These are phyloP conservation scores for Candida pseudoviswanathii DNA, from an alignment of 1,139 yeast genomes.

Conservation along the genomic window DNA sequence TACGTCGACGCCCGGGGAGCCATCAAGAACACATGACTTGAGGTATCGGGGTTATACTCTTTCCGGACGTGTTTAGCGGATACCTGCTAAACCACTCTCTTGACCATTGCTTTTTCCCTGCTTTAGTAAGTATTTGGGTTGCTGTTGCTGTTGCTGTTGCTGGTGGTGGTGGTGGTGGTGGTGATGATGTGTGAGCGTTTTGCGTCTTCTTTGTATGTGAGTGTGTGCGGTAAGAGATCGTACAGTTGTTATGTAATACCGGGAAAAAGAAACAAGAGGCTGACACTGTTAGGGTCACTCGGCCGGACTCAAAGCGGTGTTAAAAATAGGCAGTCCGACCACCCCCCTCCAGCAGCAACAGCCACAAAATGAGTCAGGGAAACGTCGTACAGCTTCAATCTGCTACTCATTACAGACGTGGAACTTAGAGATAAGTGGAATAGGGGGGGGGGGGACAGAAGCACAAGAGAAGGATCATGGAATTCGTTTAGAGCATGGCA, in stretches of 20 bases:
- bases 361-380: background rate
- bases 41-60: too few species aligned
- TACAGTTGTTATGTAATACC: too few species aligned
- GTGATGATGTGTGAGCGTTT: too few species aligned
- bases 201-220: too few species aligned
- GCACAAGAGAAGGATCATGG: background rate
- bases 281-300: background rate
- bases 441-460: background rate
- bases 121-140: too few species aligned
- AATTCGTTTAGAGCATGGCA: background rate
- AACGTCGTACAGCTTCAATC: too few species aligned
- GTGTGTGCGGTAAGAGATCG: too few species aligned
- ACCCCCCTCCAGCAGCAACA: background rate
- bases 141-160: background rate
- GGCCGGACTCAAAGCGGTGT: background rate
- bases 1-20: too few species aligned
- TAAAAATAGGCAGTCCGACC: background rate
- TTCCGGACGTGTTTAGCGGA: too few species aligned
- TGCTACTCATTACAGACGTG: too few species aligned
- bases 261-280: conserved; percentile 1
- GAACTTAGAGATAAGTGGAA: background rate
- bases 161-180: background rate
- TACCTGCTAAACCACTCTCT: background rate
- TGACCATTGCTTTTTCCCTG: background rate
- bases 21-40: too few species aligned